Evolutionary conservation across 805 yeast species (phyloP).

Genomic region (Wickerhamiella domercqiae): DNA sequence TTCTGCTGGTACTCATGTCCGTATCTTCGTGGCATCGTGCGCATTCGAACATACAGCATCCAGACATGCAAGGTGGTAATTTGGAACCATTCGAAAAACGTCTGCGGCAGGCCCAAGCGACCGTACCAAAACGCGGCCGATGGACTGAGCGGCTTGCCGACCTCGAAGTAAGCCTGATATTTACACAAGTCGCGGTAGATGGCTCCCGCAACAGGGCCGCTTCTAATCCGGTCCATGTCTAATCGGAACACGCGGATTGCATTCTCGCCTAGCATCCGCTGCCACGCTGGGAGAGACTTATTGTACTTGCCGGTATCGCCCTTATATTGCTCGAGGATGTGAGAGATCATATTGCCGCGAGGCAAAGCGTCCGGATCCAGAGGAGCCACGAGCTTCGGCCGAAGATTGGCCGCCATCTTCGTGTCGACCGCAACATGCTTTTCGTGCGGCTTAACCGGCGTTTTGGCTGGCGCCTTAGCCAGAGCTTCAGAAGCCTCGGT

Average conservation of each 20-base stretch:
- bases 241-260: constrained; percentile 36
- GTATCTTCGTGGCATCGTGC: constrained; percentile 84
- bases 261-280: constrained; percentile 21
- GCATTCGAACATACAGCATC: constrained; percentile 88
- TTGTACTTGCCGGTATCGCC: constrained; percentile 17
- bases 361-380: constrained; percentile 10
- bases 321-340: constrained; percentile 20
- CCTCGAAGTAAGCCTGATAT: constrained; percentile 42
- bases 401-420: constrained; percentile 11
- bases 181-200: constrained; percentile 77
- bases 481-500: background rate
- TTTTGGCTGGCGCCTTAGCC: constrained; percentile 4
- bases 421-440: constrained; percentile 19
- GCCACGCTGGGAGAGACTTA: constrained; percentile 20
- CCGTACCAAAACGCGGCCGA: constrained; percentile 77
- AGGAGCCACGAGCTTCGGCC: constrained; percentile 16
- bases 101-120: constrained; percentile 62
- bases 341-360: constrained; percentile 18
- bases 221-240: constrained; percentile 84
- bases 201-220: constrained; percentile 91
- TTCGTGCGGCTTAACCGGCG: constrained; percentile 15
- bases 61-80: constrained; percentile 81
- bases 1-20: constrained; percentile 87
- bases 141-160: constrained; percentile 31
- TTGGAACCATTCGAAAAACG: constrained; percentile 95